phyloP scores from a whole-genome alignment of 2,329 filamentous ascomycete species.

The Colletotrichum theobromicola region DNA sequence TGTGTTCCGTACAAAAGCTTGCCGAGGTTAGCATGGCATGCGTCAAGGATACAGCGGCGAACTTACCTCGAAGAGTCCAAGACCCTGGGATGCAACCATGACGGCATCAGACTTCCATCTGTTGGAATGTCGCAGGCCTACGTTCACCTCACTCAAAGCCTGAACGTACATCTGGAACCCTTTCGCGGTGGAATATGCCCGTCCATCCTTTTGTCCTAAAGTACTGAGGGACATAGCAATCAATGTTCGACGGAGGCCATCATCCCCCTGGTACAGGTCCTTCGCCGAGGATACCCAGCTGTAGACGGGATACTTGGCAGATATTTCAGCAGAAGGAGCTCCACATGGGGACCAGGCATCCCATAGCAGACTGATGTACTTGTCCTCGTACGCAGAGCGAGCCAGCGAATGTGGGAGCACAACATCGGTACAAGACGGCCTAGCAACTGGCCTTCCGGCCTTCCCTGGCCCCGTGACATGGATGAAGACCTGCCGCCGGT shows the following conservation, averaged over 20 bases:
- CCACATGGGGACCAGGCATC: conserved; percentile 8
- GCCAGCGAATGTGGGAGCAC: conserved; percentile 1
- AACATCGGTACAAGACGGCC: background rate
- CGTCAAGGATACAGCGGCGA: background rate
- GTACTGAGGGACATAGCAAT: conserved; percentile 25
- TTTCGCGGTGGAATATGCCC: conserved; percentile 12
- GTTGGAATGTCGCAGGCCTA: background rate
- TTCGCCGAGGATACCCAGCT: conserved; percentile 23
- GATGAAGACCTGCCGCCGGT: conserved; percentile 15
- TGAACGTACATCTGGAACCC: conserved; percentile 23
- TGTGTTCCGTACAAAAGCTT: conserved; percentile 20
- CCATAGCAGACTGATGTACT: conserved; percentile 18
- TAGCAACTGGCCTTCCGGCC: background rate
- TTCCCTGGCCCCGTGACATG: background rate
- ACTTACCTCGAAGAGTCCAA: conserved; percentile 24
- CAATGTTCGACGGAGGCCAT: conserved; percentile 6
- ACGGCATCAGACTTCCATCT: background rate
- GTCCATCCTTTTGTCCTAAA: conserved; percentile 19
- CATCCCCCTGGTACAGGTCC: conserved; percentile 22
- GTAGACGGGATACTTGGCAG: background rate
- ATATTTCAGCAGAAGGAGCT: background rate
- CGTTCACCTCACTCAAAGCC: conserved; percentile 17
- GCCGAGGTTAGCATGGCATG: background rate
- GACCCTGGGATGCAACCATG: background rate
- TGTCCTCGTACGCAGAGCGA: conserved; percentile 18